These are phyloP conservation scores for Penicillium cinerascens DNA, from an alignment of 495 filamentous ascomycete species.

Conservation along the genomic window DNA sequence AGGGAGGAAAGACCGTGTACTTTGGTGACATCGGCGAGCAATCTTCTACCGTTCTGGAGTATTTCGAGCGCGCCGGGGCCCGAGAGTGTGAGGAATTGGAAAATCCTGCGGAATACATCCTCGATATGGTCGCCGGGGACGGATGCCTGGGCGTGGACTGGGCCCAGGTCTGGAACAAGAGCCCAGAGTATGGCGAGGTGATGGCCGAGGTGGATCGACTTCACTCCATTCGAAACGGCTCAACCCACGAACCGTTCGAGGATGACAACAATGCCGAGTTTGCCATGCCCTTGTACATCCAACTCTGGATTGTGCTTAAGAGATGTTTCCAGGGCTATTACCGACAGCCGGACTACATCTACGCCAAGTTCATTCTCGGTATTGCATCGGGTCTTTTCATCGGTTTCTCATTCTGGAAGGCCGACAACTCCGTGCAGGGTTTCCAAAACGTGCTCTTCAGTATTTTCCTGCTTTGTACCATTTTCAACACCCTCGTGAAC, in stretches of 20 bases:
- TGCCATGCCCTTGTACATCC: conserved; percentile 48
- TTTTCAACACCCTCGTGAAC: conserved; percentile 68
- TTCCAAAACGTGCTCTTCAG: conserved; percentile 80
- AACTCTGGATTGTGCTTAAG: conserved; percentile 43
- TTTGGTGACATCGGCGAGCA: conserved; percentile 81
- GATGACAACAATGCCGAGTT: conserved; percentile 36
- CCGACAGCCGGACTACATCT: conserved; percentile 51
- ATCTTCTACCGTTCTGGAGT: conserved; percentile 61
- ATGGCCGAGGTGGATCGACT: conserved; percentile 63
- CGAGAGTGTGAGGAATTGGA: conserved; percentile 63
- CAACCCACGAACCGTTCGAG: conserved; percentile 5
- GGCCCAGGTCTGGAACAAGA: conserved; percentile 69
- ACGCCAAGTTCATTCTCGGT: conserved; percentile 49
- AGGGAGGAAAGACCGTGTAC: conserved; percentile 79
- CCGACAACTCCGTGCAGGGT: conserved; percentile 65
- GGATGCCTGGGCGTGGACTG: conserved; percentile 73
- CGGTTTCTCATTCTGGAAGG: conserved; percentile 79
- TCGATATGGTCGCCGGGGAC: conserved; percentile 62
- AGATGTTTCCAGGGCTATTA: conserved; percentile 50
- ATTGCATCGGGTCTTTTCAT: conserved; percentile 62
- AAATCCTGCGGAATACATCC: conserved; percentile 87
- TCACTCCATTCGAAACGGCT: conserved; percentile 40
- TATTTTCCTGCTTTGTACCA: conserved; percentile 74
- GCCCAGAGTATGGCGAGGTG: conserved; percentile 60
- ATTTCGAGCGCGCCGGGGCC: conserved; percentile 74